A percentile compares a stretch with the other conserved stretches of the same genome.
These are phyloP conservation scores for Oenanthe javanica DNA, from an alignment of 140 eudicot species.

Conservation along the genomic window DNA sequence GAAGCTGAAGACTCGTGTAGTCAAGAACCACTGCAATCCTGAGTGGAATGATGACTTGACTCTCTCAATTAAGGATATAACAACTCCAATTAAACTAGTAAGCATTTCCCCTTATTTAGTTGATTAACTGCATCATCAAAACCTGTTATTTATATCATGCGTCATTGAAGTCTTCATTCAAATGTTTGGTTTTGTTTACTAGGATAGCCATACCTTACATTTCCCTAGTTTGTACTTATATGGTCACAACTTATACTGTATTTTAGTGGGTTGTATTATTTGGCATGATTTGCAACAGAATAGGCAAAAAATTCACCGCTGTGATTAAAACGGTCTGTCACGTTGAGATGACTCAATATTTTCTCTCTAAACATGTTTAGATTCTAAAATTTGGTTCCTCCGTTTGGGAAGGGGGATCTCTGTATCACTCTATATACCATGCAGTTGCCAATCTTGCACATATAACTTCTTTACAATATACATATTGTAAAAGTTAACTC, in stretches of 20 bases:
- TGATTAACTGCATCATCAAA: background rate
- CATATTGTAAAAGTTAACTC: background rate
- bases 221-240: background rate
- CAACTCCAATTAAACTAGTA: conserved; percentile 38
- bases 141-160: background rate
- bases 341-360: background rate
- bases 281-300: background rate
- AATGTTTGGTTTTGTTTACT: background rate
- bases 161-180: background rate
- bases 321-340: background rate
- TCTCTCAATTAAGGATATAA: conserved; percentile 33
- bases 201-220: background rate
- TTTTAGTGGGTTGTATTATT: background rate
- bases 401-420: background rate
- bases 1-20: conserved; percentile 43
- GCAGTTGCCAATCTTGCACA: background rate
- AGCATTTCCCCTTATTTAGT: conserved; percentile 2
- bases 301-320: background rate
- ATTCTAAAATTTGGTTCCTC: background rate
- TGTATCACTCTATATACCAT: background rate
- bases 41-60: conserved; percentile 60
- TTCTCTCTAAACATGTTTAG: background rate
- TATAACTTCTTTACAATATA: background rate
- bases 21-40: conserved; percentile 43
- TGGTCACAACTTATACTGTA: too few species aligned